Conservation (phyloP, 2,329 filamentous ascomycete genomes). For the Fusarium sp. region DNA sequence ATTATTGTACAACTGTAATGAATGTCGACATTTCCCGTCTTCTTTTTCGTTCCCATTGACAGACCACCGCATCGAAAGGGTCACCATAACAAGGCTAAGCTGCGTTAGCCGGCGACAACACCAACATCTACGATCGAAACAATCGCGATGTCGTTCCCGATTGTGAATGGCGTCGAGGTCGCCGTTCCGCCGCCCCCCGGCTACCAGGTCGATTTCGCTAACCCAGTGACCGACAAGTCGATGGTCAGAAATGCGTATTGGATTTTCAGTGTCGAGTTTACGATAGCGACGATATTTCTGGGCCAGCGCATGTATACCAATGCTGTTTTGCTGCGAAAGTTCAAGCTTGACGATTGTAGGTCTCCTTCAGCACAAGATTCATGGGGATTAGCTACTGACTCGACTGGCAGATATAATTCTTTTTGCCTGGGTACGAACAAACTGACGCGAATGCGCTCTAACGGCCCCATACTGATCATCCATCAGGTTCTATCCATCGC, state of each 20-base stretch:
- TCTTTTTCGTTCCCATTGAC: not conserved
- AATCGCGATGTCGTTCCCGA: conserved; percentile 12
- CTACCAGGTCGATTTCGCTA: conserved; percentile 8
- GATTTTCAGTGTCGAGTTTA: conserved; percentile 19
- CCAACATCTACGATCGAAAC: not conserved
- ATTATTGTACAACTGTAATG: not conserved
- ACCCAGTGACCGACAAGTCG: conserved; percentile 2
- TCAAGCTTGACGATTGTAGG: conserved; percentile 21
- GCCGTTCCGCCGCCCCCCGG: conserved; percentile 7
- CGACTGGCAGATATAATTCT: not conserved
- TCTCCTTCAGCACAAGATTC: too few relatives aligned
- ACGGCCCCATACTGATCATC: not conserved
- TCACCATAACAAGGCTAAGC: too few relatives aligned
- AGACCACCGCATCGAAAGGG: too few relatives aligned
- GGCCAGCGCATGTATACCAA: conserved; percentile 26
- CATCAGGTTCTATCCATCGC: not conserved
- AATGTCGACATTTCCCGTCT: too few relatives aligned
- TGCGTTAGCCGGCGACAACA: too few relatives aligned
- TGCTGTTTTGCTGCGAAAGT: conserved; percentile 11
- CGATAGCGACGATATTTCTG: conserved; percentile 13
- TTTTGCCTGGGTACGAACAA: conserved; percentile 8
- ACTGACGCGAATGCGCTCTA: rapidly evolving
- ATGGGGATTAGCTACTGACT: too few relatives aligned
- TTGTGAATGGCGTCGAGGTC: conserved; percentile 17
- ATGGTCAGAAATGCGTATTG: conserved; percentile 27